Evolutionary conservation across 441 rosid species (phyloP).

Genomic region (Erysimum pusillum): DNA sequence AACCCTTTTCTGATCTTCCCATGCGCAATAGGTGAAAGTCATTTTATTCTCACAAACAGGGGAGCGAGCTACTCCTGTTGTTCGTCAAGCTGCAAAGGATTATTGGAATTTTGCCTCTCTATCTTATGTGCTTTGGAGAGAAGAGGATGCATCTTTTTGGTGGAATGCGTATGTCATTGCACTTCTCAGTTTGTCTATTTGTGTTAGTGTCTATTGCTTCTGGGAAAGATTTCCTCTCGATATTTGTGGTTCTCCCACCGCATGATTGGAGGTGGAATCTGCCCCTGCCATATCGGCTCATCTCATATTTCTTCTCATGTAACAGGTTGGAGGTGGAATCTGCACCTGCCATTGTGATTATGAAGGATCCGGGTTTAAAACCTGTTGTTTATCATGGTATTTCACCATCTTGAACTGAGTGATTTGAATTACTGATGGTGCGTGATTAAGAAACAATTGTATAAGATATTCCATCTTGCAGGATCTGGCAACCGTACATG

Average conservation of each 20-base stretch:
- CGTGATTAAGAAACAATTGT: constrained; percentile 42
- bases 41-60: constrained; percentile 98
- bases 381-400: constrained; percentile 89
- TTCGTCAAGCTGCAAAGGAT: constrained; percentile 83
- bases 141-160: constrained; percentile 96
- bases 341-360: constrained; percentile 88
- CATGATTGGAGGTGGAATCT: background rate
- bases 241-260: constrained; percentile 25
- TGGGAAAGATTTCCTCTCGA: background rate
- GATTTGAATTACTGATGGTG: constrained; percentile 34
- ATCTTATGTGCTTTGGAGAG: constrained; percentile 87
- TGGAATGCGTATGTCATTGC: constrained; percentile 83
- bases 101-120: constrained; percentile 85
- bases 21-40: constrained; percentile 75
- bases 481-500: constrained; percentile 79
- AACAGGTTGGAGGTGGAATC: constrained; percentile 95
- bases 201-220: constrained; percentile 10
- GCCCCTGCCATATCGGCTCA: constrained; percentile 10
- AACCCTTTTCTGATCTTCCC: constrained; percentile 31
- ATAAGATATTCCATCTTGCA: constrained; percentile 50
- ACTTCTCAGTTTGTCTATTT: constrained; percentile 35
- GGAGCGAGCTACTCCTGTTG: constrained; percentile 87
- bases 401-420: constrained; percentile 46
- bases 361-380: constrained; percentile 93
- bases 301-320: constrained; percentile 45